Percentiles rank a stretch among this genome's conserved stretches.
phyloP scores from a whole-genome alignment of 495 filamentous ascomycete species.

The Penicillium parvum region DNA sequence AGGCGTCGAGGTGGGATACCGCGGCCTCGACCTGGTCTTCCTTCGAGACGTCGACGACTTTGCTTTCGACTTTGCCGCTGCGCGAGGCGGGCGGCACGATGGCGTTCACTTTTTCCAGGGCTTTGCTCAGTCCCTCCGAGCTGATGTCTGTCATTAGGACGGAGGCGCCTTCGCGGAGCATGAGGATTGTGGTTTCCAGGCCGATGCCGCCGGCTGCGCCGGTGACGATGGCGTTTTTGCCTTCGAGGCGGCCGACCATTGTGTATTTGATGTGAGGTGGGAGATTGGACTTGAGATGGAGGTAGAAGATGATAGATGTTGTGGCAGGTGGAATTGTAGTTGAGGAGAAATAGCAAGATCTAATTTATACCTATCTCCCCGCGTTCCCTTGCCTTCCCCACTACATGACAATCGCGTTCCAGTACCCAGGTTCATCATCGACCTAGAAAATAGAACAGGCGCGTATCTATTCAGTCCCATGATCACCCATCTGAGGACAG shows the following conservation, averaged over 20 bases:
- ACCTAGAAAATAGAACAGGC: too few species aligned
- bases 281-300: not conserved
- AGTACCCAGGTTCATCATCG: too few species aligned
- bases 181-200: conserved; percentile 87
- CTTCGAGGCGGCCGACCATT: conserved; percentile 59
- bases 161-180: conserved; percentile 80
- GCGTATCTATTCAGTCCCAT: not conserved
- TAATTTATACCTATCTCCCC: not conserved
- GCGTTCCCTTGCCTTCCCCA: too few species aligned
- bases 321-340: not conserved
- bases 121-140: conserved; percentile 60
- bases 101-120: conserved; percentile 60
- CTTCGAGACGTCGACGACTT: conserved; percentile 53
- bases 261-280: not conserved
- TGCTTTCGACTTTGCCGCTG: conserved; percentile 2
- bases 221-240: conserved; percentile 89
- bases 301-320: too few species aligned
- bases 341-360: not conserved
- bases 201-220: conserved; percentile 71
- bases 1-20: conserved; percentile 62
- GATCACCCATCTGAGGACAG: too few species aligned
- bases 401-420: too few species aligned
- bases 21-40: conserved; percentile 67
- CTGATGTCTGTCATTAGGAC: conserved; percentile 85
- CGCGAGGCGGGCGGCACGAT: conserved; percentile 59